Percentiles rank a stretch among this genome's conserved stretches.
Evolutionary conservation across 2,329 filamentous ascomycete genomes (phyloP).

Genomic region (Colletotrichum melonis): DNA sequence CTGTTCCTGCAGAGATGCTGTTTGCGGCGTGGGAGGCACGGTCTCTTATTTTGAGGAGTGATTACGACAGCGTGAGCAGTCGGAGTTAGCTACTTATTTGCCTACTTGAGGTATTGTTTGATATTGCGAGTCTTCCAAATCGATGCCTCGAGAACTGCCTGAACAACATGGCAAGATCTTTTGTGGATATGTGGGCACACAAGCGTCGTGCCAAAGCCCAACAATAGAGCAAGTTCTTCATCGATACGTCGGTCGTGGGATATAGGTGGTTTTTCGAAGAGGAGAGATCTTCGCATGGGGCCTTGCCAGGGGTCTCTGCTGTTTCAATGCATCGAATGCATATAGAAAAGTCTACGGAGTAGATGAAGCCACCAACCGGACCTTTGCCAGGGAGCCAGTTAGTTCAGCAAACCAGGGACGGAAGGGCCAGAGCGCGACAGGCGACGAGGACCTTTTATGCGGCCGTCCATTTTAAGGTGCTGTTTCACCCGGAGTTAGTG

Average conservation of each 20-base stretch:
- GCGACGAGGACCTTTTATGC: neutral
- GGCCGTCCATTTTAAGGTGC: neutral
- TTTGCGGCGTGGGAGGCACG: neutral
- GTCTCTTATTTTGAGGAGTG: neutral
- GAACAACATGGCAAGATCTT: neutral
- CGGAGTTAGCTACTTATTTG: neutral
- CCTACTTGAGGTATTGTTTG: neutral
- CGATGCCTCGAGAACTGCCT: neutral
- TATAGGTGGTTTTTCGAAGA: neutral
- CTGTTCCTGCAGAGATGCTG: constrained; percentile 25
- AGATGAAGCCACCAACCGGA: neutral
- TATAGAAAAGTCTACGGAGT: neutral
- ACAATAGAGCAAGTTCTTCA: neutral
- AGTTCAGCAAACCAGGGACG: neutral
- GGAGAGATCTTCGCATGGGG: neutral
- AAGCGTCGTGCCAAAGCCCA: neutral
- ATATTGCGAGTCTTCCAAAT: neutral
- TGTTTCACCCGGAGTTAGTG: neutral
- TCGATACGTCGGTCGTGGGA: neutral
- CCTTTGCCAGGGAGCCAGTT: too few species aligned
- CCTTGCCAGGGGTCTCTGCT: neutral
- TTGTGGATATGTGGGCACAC: neutral
- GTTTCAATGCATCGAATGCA: neutral
- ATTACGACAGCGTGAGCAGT: neutral
- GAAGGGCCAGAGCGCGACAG: too few species aligned